These are phyloP conservation scores for Picea sitchensis DNA, from an alignment of 75 land plant genomes.

Conservation along the genomic window DNA sequence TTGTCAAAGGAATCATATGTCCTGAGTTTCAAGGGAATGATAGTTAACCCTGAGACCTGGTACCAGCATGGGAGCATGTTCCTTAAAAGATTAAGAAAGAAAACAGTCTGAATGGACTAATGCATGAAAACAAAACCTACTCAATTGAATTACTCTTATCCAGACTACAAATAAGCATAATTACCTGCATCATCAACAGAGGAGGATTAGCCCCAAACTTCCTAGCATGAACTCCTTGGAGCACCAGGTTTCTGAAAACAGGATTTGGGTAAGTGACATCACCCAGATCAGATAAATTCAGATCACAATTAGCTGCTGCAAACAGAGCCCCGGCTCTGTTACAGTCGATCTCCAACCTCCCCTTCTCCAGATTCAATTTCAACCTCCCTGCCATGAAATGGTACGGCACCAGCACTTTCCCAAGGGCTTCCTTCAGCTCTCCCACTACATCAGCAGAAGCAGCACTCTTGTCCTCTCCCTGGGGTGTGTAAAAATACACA, in stretches of 20 bases:
- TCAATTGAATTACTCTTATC: too few relatives aligned
- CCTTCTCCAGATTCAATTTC: constrained; percentile 12
- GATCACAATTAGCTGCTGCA: constrained; percentile 21
- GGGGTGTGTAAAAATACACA: constrained; percentile 44
- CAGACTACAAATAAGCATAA: too few relatives aligned
- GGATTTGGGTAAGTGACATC: constrained; percentile 29
- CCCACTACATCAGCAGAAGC: background rate
- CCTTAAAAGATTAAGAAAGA: too few relatives aligned
- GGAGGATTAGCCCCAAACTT: too few relatives aligned
- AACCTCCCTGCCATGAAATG: constrained; percentile 52
- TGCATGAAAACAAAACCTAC: too few relatives aligned
- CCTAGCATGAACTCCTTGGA: background rate
- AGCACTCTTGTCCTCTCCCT: background rate
- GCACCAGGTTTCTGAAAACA: constrained; percentile 19
- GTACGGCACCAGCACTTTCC: constrained; percentile 35
- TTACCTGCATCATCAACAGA: too few relatives aligned
- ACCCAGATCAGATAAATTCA: constrained; percentile 24
- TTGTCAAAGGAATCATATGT: too few relatives aligned
- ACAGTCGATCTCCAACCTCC: constrained; percentile 33
- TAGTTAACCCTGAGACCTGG: too few relatives aligned
- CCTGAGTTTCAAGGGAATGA: too few relatives aligned
- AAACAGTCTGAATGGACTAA: too few relatives aligned
- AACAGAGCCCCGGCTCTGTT: constrained; percentile 38
- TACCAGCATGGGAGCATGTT: too few relatives aligned
- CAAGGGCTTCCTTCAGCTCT: constrained; percentile 11